phyloP scores from a whole-genome alignment of 768 basidiomycete species.

The Mycena chlorophos region DNA sequence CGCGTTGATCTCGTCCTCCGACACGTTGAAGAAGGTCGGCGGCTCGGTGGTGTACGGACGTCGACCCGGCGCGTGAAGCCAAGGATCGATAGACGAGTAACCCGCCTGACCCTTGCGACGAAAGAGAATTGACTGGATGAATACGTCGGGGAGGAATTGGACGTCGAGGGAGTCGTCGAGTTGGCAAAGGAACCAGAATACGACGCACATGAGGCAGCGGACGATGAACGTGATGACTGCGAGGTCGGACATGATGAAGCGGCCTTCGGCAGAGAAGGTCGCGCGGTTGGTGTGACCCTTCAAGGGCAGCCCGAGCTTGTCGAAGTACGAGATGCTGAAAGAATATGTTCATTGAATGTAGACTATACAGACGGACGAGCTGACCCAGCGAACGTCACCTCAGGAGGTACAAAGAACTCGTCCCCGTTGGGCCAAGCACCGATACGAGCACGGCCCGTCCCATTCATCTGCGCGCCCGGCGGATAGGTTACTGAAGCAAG shows the following conservation, averaged over 20 bases:
- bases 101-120: not conserved
- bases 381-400: not conserved
- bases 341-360: not conserved
- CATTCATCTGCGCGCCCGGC: not conserved
- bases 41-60: too few relatives aligned
- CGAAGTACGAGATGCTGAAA: not conserved
- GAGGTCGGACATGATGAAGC: not conserved
- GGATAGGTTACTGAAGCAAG: constrained; percentile 2
- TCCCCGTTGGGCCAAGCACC: constrained; percentile 7
- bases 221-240: not conserved
- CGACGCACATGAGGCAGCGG: not conserved
- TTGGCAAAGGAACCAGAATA: constrained; percentile 1
- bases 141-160: constrained; percentile 5
- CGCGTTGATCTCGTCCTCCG: too few relatives aligned
- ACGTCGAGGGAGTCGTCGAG: not conserved
- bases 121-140: not conserved
- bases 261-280: not conserved
- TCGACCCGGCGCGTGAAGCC: too few relatives aligned
- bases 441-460: not conserved
- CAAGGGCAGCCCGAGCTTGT: not conserved
- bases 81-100: too few relatives aligned
- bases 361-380: not conserved
- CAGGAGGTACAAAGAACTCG: not conserved
- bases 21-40: too few relatives aligned
- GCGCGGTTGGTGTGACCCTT: not conserved